Conservation (phyloP, 1,284 basidiomycete genomes). For the Malassezia cuniculi region DNA sequence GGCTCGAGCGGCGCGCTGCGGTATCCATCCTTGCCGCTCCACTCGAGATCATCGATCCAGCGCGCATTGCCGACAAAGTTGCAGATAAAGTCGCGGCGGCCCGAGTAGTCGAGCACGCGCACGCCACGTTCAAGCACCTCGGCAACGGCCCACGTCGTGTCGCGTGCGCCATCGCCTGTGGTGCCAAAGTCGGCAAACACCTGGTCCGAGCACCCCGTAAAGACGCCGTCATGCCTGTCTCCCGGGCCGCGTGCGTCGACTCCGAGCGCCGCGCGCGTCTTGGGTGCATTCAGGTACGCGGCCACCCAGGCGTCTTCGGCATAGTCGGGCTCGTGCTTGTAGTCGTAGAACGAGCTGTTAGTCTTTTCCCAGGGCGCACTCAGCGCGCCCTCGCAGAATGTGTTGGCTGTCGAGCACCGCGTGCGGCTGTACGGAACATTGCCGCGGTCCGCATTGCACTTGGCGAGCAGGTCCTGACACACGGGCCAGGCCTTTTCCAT, state of each 20-base stretch:
- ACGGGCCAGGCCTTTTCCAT: slow-evolving; percentile 25
- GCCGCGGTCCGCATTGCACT: slow-evolving; percentile 32
- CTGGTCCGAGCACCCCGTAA: slow-evolving; percentile 36
- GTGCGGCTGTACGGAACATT: slow-evolving; percentile 18
- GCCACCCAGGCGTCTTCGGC: slow-evolving; percentile 35
- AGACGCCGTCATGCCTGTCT: slow-evolving; percentile 36
- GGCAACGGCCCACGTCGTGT: slow-evolving; percentile 34
- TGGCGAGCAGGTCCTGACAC: slow-evolving; percentile 29
- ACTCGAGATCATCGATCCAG: slow-evolving; percentile 32
- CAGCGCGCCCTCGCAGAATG: slow-evolving; percentile 34
- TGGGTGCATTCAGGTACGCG: slow-evolving; percentile 28
- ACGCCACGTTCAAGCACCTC: slow-evolving; percentile 23
- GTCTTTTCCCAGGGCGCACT: slow-evolving; percentile 27
- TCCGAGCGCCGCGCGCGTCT: slow-evolving; percentile 24
- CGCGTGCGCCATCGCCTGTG: slow-evolving; percentile 37
- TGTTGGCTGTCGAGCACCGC: slow-evolving; percentile 24
- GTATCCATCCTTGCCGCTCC: slow-evolving; percentile 25
- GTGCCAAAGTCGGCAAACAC: slow-evolving; percentile 33
- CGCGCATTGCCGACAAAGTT: slow-evolving; percentile 34
- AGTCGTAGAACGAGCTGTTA: slow-evolving; percentile 32
- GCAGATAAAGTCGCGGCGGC: slow-evolving; percentile 38
- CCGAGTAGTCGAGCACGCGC: slow-evolving; percentile 34
- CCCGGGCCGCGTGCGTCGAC: slow-evolving; percentile 31
- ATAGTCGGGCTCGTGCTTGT: slow-evolving; percentile 30
- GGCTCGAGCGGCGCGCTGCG: slow-evolving; percentile 16